A percentile compares a stretch with the other conserved stretches of the same genome.
phyloP scores from a whole-genome alignment of 805 yeast genomes.

The Teunomyces atbi region DNA sequence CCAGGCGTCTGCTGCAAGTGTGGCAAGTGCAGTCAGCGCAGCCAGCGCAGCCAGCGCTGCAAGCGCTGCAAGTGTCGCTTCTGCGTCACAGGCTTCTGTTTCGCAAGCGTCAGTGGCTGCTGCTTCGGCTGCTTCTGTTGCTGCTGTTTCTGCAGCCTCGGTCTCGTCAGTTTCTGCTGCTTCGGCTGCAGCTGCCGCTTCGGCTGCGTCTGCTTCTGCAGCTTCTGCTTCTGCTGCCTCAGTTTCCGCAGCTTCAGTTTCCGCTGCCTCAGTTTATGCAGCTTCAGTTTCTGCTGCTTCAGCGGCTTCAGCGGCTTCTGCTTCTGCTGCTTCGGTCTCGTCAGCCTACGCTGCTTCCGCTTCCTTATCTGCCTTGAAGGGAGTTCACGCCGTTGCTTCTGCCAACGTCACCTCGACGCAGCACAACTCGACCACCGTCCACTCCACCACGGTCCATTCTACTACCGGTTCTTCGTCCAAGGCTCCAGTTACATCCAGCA shows the following conservation, averaged over 20 bases:
- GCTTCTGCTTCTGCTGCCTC: conserved; percentile 17
- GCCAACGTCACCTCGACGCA: conserved; percentile 25
- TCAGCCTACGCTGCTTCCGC: conserved; percentile 10
- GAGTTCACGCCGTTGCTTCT: conserved; percentile 42
- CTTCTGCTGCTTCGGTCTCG: conserved; percentile 19
- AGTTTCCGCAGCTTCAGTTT: conserved; percentile 13
- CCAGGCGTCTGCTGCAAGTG: background rate
- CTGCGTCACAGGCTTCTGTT: conserved; percentile 5
- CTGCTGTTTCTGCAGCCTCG: conserved; percentile 18
- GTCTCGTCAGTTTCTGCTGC: conserved; percentile 17
- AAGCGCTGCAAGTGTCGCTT: conserved; percentile 8
- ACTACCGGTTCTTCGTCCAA: no score
- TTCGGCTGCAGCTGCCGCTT: conserved; percentile 30
- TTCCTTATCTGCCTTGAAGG: conserved; percentile 26
- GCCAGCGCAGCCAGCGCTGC: conserved; percentile 23
- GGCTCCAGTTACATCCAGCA: conserved; percentile 9
- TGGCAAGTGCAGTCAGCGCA: background rate
- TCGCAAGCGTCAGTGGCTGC: conserved; percentile 17
- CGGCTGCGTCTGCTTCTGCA: conserved; percentile 12
- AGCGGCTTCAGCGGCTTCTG: conserved; percentile 11
- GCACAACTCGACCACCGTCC: conserved; percentile 8
- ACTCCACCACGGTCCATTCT: conserved; percentile 2
- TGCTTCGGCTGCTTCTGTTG: conserved; percentile 28
- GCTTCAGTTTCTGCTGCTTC: conserved; percentile 23
- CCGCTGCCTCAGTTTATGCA: conserved; percentile 18